A percentile compares a stretch with the other conserved stretches of the same genome.
phyloP scores from a whole-genome alignment of 441 rosid genomes.

The Mallotus japonicus region DNA sequence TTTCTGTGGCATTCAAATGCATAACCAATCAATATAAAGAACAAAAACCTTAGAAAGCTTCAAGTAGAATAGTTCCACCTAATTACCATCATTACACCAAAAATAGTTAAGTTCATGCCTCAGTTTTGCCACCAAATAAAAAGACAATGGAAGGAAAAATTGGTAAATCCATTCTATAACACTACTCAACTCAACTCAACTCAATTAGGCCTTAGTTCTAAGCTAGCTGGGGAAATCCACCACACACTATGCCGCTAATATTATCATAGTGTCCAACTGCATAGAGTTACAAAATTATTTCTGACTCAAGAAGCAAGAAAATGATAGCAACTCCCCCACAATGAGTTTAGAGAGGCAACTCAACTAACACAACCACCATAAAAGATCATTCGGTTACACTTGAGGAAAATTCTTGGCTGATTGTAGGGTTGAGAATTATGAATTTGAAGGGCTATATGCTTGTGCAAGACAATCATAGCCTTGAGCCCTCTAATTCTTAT shows the following conservation, averaged over 20 bases:
- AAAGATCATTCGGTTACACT: not conserved
- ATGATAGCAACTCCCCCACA: not conserved
- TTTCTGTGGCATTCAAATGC: constrained; percentile 50
- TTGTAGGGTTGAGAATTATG: not conserved
- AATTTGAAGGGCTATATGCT: not conserved
- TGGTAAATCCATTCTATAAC: not conserved
- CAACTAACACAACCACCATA: not conserved
- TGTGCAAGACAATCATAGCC: not conserved
- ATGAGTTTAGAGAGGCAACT: not conserved
- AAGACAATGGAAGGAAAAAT: not conserved
- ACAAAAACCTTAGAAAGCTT: constrained; percentile 5
- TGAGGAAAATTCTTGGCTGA: not conserved
- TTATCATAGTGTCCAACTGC: not conserved
- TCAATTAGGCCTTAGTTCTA: not conserved
- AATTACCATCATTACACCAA: not conserved
- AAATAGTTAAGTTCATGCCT: constrained; percentile 4
- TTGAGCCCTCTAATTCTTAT: not conserved
- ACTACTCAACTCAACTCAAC: not conserved
- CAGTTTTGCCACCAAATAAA: constrained; percentile 1
- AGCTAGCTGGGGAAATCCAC: not conserved
- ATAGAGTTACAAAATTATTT: not conserved
- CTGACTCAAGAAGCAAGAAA: constrained; percentile 7
- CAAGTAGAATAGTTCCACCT: not conserved
- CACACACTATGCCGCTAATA: not conserved
- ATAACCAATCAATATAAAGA: constrained; percentile 15